These are phyloP conservation scores for Coemansia guatemalensis DNA, from an alignment of 192 early-diverging fungal species.

Conservation along the genomic window DNA sequence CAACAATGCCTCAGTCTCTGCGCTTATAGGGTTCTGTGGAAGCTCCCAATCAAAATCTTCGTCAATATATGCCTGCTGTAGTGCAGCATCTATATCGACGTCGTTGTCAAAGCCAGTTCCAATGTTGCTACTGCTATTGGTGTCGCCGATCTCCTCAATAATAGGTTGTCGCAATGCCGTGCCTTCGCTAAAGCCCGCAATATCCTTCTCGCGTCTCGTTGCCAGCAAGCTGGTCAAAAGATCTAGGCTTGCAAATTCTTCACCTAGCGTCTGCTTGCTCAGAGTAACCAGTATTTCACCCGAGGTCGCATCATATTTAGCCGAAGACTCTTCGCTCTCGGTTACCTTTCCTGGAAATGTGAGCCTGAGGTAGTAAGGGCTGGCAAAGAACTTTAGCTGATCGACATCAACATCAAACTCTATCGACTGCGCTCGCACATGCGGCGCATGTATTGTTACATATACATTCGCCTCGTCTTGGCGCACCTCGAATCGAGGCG, in stretches of 20 bases:
- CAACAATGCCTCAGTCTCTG: slow-evolving; percentile 37
- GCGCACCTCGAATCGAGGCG: slow-evolving; percentile 76
- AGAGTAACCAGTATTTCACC: slow-evolving; percentile 74
- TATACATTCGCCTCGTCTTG: slow-evolving; percentile 78
- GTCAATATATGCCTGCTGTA: slow-evolving; percentile 16
- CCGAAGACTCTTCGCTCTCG: slow-evolving; percentile 82
- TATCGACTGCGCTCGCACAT: slow-evolving; percentile 82
- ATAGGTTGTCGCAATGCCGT: slow-evolving; percentile 17
- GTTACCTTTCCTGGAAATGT: slow-evolving; percentile 77
- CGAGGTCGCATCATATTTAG: slow-evolving; percentile 73
- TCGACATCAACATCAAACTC: slow-evolving; percentile 81
- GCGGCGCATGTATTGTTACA: slow-evolving; percentile 77
- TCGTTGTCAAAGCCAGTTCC: background rate
- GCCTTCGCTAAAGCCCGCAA: slow-evolving; percentile 31
- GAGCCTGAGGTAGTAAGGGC: slow-evolving; percentile 91
- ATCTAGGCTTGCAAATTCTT: slow-evolving; percentile 85
- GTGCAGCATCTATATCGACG: slow-evolving; percentile 9
- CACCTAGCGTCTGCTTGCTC: slow-evolving; percentile 77
- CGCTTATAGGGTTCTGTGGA: slow-evolving; percentile 60
- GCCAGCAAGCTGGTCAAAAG: slow-evolving; percentile 85
- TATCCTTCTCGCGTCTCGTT: slow-evolving; percentile 53
- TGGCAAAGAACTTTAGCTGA: slow-evolving; percentile 85
- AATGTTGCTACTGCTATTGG: background rate
- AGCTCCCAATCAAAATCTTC: slow-evolving; percentile 87
- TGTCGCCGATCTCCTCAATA: slow-evolving; percentile 34